Evolutionary conservation across 345 rosid genomes (phyloP), one percentile per base, ranked within the genome.

Genomic region (Salix arbutifolia): DNA sequence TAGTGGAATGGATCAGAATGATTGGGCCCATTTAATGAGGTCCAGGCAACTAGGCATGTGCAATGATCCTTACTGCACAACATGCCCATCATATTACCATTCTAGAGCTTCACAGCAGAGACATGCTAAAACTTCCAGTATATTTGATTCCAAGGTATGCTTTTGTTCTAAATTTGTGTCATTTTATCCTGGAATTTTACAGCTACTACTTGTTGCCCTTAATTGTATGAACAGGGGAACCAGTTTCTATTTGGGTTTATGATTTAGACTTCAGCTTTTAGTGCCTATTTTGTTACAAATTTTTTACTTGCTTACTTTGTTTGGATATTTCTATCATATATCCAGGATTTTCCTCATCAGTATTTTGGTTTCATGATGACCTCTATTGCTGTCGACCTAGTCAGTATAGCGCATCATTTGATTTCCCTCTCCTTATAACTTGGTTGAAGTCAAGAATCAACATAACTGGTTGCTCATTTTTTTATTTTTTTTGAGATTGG

Each of bases 11-110:
- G 88, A 84, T 69, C 84, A 83, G 68, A 84, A 77, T 46, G 83
- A 77, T 40, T 85, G 87, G 78, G 42, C 86, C 56, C 88, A 93
- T 89, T 83, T 93, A 76, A 31, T 86, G 80, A 89, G 91, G 87
- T 95, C 97, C 80, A 96, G 99, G 14, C 92, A 86, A 65, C 71
- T 90, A 70, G 97, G 99, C 6, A 82, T 88, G 92, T 95, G 99
- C 78, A 85, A 86, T 82, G 94, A 91, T 86, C 99, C 97, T 75
- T 95, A 92, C 77, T 93, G 97, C 83, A 95, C 97, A 23, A 90
- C 91, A 74, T 95, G 99, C 67, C 99, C 97, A 40, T 81, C 91
- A 25, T 85, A 78, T 73, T 90, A 90, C 88, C 85, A 84, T 75
- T 71, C 72, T 56, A 85, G 85, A 78, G 77, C 85, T 64, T 76